These are phyloP conservation scores for Daldinia eschscholtzii DNA, from an alignment of 2,329 filamentous ascomycete species.

Conservation along the genomic window DNA sequence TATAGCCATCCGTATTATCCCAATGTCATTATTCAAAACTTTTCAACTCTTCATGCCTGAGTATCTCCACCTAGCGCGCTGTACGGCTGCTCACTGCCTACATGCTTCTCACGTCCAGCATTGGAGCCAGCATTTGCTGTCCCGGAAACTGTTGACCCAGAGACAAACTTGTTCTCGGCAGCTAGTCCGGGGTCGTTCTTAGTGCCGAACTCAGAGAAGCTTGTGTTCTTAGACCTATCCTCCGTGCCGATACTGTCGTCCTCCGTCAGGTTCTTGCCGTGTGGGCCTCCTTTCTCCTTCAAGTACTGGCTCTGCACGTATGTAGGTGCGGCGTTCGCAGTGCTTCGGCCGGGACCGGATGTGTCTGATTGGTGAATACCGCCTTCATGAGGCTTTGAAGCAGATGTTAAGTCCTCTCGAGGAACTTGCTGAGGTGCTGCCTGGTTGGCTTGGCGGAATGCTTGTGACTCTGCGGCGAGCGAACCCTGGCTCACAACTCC, in stretches of 20 bases:
- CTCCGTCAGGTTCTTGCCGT: conserved; percentile 59
- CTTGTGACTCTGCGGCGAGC: conserved; percentile 77
- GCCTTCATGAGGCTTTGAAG: conserved; percentile 35
- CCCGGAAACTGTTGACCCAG: conserved; percentile 69
- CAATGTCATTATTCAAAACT: neutral
- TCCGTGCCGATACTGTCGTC: conserved; percentile 55
- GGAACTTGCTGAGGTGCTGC: conserved; percentile 66
- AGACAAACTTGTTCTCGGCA: conserved; percentile 60
- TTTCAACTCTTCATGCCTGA: conserved; percentile 33
- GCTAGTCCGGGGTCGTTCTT: conserved; percentile 61
- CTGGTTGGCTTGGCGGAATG: conserved; percentile 65
- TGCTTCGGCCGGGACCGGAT: conserved; percentile 48
- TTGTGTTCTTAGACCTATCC: conserved; percentile 56
- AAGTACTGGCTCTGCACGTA: conserved; percentile 56
- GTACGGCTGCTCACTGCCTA: conserved; percentile 45
- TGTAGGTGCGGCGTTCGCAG: conserved; percentile 53
- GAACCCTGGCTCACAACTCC: conserved; percentile 77
- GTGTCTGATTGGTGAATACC: conserved; percentile 55
- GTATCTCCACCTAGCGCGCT: conserved; percentile 41
- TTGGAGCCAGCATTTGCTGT: conserved; percentile 64
- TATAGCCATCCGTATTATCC: neutral
- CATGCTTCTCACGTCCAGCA: conserved; percentile 60
- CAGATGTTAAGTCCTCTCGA: conserved; percentile 54
- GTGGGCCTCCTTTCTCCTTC: conserved; percentile 53
- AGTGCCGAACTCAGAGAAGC: conserved; percentile 60